These are phyloP conservation scores for Xylaria grammica DNA, from an alignment of 495 filamentous ascomycete species.

Conservation along the genomic window DNA sequence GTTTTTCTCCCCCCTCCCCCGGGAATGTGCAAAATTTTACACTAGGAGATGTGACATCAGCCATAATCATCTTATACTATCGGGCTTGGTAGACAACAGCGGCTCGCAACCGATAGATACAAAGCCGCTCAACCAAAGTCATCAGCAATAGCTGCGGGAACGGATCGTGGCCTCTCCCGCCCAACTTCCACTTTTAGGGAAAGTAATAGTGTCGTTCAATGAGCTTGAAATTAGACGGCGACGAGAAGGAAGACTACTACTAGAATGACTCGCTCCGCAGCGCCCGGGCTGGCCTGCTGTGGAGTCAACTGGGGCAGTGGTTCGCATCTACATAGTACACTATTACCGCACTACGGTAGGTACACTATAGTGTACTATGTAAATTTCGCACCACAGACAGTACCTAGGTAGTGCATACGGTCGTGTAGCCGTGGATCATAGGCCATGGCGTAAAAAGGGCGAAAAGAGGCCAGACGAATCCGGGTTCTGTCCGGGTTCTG, in stretches of 20 bases:
- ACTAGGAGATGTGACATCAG: too few species aligned
- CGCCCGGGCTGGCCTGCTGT: background rate
- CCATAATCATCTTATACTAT: background rate
- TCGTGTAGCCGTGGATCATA: too few species aligned
- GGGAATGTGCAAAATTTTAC: too few species aligned
- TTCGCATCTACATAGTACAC: background rate
- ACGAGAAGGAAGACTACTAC: background rate
- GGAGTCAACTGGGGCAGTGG: background rate
- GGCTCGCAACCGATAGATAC: background rate
- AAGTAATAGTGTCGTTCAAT: background rate
- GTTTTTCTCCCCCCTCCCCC: too few species aligned
- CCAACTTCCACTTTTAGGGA: background rate
- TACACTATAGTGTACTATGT: too few species aligned
- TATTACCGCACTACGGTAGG: too few species aligned
- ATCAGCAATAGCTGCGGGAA: background rate
- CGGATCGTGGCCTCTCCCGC: background rate
- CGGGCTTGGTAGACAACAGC: too few species aligned
- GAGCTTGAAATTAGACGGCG: background rate
- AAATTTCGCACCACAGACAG: too few species aligned
- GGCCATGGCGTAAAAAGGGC: too few species aligned
- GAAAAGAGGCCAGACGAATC: too few species aligned
- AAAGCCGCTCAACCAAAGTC: background rate
- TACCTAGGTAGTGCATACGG: too few species aligned
- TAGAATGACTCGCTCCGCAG: constrained; percentile 1
- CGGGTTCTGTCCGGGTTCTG: too few species aligned